Percentiles rank a stretch among this genome's conserved stretches.
Conservation (phyloP, 495 filamentous ascomycete genomes). For the Apodospora peruviana region DNA sequence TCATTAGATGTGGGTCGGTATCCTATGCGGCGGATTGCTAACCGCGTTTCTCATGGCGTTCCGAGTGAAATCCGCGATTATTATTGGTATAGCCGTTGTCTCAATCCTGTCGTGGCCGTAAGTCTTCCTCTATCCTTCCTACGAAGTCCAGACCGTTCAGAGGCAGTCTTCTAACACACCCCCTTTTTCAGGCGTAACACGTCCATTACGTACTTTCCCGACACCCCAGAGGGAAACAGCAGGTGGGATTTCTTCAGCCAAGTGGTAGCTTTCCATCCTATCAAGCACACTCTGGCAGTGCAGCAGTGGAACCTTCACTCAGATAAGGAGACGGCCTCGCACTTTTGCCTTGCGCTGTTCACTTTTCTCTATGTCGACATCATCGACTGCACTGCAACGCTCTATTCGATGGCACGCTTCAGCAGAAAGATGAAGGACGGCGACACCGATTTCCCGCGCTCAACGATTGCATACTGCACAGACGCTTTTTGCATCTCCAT, state of each 20-base stretch:
- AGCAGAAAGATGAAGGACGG: constrained; percentile 54
- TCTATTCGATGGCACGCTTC: constrained; percentile 81
- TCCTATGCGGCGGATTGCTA: constrained; percentile 71
- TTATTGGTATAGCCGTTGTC: constrained; percentile 76
- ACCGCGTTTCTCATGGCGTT: constrained; percentile 76
- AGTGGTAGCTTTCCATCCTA: constrained; percentile 72
- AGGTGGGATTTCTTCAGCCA: constrained; percentile 75
- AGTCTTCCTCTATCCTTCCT: constrained; percentile 12
- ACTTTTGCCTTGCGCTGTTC: constrained; percentile 69
- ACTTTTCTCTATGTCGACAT: constrained; percentile 88
- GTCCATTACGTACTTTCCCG: constrained; percentile 71
- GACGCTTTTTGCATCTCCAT: constrained; percentile 72
- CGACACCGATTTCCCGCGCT: constrained; percentile 58
- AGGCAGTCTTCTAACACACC: neutral
- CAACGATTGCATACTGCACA: constrained; percentile 60
- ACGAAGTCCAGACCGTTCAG: neutral
- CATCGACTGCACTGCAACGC: constrained; percentile 56
- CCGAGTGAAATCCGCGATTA: constrained; percentile 70
- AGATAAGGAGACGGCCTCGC: constrained; percentile 44
- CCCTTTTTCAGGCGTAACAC: constrained; percentile 54
- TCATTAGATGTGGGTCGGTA: constrained; percentile 66
- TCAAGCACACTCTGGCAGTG: constrained; percentile 56
- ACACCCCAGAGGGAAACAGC: constrained; percentile 56
- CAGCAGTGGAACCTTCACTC: constrained; percentile 62
- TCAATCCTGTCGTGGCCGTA: constrained; percentile 77